These are phyloP conservation scores for Botrytis sinoallii DNA, from an alignment of 2,329 filamentous ascomycete species.

Conservation along the genomic window DNA sequence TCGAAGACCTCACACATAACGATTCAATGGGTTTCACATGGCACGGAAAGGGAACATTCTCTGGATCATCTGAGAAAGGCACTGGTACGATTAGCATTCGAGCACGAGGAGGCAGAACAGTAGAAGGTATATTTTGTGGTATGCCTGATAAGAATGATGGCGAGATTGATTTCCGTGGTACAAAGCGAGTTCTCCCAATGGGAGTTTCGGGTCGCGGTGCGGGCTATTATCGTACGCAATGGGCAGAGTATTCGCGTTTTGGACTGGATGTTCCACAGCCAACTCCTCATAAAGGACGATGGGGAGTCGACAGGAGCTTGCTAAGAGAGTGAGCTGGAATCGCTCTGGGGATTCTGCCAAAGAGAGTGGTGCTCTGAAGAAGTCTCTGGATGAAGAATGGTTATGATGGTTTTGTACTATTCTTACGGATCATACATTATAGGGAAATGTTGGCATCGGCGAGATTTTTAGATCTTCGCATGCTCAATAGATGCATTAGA, in stretches of 20 bases:
- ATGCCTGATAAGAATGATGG: conserved; percentile 14
- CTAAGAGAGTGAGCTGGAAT: conserved; percentile 6
- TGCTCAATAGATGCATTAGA: not conserved
- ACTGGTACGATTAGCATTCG: not conserved
- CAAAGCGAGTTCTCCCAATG: not conserved
- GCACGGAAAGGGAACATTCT: not conserved
- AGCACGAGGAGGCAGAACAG: not conserved
- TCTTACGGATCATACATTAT: not conserved
- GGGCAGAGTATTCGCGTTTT: not conserved
- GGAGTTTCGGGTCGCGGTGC: not conserved
- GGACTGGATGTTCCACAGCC: not conserved
- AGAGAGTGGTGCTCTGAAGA: not conserved
- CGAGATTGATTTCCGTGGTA: not conserved
- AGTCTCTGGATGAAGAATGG: not conserved
- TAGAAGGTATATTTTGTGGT: not conserved
- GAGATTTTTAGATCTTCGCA: not conserved
- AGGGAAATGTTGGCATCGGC: not conserved
- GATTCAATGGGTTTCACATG: not conserved
- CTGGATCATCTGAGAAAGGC: not conserved
- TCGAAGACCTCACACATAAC: not conserved
- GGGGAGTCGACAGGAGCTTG: not conserved
- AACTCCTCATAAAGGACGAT: not conserved
- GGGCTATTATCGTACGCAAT: not conserved
- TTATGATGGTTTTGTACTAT: not conserved
- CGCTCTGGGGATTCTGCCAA: not conserved